Conservation (phyloP, 345 rosid genomes). For the Aethionema arabicum region DNA sequence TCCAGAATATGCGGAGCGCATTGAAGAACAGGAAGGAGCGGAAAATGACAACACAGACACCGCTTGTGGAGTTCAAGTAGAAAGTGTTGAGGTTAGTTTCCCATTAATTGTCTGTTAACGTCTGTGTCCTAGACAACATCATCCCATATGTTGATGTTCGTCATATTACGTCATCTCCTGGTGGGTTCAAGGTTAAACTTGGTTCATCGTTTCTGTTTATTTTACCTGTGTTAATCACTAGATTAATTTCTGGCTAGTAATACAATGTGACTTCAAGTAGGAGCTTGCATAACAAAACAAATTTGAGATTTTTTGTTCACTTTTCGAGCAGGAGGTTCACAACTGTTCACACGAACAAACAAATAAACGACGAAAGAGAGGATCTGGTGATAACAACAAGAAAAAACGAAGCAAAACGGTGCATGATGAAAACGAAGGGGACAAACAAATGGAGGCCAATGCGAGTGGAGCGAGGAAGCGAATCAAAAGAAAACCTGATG, state of each 20-base stretch:
- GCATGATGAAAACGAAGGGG: slow-evolving; percentile 17
- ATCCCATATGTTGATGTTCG: no score
- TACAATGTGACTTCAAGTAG: not conserved
- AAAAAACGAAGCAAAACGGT: slow-evolving; percentile 31
- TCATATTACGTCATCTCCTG: not conserved
- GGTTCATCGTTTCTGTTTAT: not conserved
- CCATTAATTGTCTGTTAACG: slow-evolving; percentile 16
- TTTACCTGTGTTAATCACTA: slow-evolving; percentile 3
- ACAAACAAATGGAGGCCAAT: slow-evolving; percentile 17
- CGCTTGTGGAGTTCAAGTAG: slow-evolving; percentile 25
- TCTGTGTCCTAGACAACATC: not conserved
- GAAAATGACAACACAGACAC: slow-evolving; percentile 31
- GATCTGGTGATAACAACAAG: slow-evolving; percentile 18
- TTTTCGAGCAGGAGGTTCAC: slow-evolving; percentile 40
- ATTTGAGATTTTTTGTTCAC: slow-evolving; percentile 4
- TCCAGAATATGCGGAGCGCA: slow-evolving; percentile 36
- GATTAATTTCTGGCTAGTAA: not conserved
- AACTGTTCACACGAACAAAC: slow-evolving; percentile 33
- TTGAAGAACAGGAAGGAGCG: slow-evolving; percentile 36
- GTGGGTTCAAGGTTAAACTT: slow-evolving; percentile 13
- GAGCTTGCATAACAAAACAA: slow-evolving; percentile 13
- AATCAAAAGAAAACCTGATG: slow-evolving; percentile 13
- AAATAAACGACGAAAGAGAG: slow-evolving; percentile 24
- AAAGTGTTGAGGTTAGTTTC: slow-evolving; percentile 30
- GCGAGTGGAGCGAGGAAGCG: slow-evolving; percentile 34